Conservation (phyloP, 306 rosid species). For the Vicia faba region DNA sequence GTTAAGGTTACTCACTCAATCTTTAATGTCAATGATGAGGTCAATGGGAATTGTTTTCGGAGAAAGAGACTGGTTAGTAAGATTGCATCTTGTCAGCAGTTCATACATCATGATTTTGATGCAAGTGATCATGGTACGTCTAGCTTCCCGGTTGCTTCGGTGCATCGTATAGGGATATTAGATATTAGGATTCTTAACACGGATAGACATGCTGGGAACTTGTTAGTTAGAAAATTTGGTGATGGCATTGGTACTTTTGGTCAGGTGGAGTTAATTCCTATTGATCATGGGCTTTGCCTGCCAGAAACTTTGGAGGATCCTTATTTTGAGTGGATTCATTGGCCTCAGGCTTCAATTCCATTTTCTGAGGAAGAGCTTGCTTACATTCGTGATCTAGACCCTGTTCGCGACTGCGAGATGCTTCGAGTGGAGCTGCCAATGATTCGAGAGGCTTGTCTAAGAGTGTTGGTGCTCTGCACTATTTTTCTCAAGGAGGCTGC, state of each 20-base stretch:
- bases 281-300: slow-evolving; percentile 97
- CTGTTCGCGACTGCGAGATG: slow-evolving; percentile 69
- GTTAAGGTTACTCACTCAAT: slow-evolving; percentile 96
- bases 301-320: slow-evolving; percentile 97
- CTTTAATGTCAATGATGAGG: slow-evolving; percentile 90
- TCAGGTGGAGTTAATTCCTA: slow-evolving; percentile 91
- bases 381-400: slow-evolving; percentile 66
- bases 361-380: slow-evolving; percentile 90
- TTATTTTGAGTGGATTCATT: slow-evolving; percentile 98
- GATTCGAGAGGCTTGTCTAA: slow-evolving; percentile 93
- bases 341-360: slow-evolving; percentile 99
- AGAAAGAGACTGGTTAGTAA: slow-evolving; percentile 83
- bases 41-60: slow-evolving; percentile 63
- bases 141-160: slow-evolving; percentile 84
- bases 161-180: slow-evolving; percentile 95
- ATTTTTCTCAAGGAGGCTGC: slow-evolving; percentile 89
- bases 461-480: slow-evolving; percentile 91
- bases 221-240: slow-evolving; percentile 82
- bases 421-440: slow-evolving; percentile 79
- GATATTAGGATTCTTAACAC: slow-evolving; percentile 97
- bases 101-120: slow-evolving; percentile 91
- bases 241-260: slow-evolving; percentile 81
- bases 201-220: slow-evolving; percentile 96
- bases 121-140: slow-evolving; percentile 99
- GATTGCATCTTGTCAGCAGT: slow-evolving; percentile 92